Conservation (phyloP, 2,329 filamentous ascomycete species). For the Corynespora cassiicola region DNA sequence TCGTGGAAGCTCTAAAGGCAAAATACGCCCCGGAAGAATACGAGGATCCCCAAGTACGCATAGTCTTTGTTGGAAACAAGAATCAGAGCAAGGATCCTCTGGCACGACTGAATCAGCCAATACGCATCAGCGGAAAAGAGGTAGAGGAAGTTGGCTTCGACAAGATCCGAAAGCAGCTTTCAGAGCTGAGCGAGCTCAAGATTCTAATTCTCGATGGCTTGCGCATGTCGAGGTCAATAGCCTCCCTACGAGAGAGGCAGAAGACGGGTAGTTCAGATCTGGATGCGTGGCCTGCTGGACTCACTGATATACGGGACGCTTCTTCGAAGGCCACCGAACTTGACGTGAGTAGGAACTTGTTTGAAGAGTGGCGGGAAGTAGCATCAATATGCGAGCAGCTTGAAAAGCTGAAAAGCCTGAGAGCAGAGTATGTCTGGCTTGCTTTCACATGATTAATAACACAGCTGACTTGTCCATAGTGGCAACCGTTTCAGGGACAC, state of each 20-base stretch:
- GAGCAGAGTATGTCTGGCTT: conserved; percentile 70
- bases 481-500: conserved; percentile 71
- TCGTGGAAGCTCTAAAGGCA: conserved; percentile 77
- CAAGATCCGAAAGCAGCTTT: conserved; percentile 83
- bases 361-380: conserved; percentile 72
- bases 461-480: conserved; percentile 52
- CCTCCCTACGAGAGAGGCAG: conserved; percentile 25
- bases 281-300: conserved; percentile 35
- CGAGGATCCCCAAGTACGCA: conserved; percentile 39
- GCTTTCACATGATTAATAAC: neutral
- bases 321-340: conserved; percentile 72
- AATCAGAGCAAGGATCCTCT: conserved; percentile 23
- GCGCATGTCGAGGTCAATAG: conserved; percentile 58
- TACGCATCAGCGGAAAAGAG: conserved; percentile 79
- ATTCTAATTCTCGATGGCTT: conserved; percentile 84
- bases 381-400: conserved; percentile 75
- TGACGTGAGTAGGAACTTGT: conserved; percentile 84
- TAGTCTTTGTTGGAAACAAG: conserved; percentile 32
- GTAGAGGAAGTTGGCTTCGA: conserved; percentile 96
- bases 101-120: conserved; percentile 52
- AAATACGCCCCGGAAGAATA: conserved; percentile 78
- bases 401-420: conserved; percentile 68
- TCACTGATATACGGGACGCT: conserved; percentile 59
- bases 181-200: conserved; percentile 77
- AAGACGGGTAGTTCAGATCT: conserved; percentile 1